Base-by-base conservation (phyloP, 1,284 basidiomycete species). In the Tylopilus sp. region DNA sequence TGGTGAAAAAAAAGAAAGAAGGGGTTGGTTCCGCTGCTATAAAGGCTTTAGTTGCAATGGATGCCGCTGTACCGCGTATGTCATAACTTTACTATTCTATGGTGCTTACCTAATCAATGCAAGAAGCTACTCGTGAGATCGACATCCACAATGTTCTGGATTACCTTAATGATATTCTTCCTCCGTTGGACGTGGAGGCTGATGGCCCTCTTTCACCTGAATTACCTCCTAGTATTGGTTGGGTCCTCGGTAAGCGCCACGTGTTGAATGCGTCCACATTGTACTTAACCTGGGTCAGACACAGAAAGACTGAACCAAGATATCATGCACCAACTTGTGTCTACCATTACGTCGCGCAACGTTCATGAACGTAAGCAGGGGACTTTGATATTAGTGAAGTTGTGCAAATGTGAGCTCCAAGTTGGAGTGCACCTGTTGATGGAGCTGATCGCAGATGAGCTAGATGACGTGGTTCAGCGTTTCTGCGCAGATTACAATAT, bases 321-420 rank as follows among this genome's bases (percentile, higher is more conserved):
- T 10, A 9, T 66, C 3, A 53, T 69, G 57, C 16, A 7, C 29
- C 52, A 57, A 24, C 53, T 69, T n/a, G n/a, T 69, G 16, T n/a
- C 2, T 15, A 22, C 59, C 1, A n/a, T 61, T 19, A 16, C 61
- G 29, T 66, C 58, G 1, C 22, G 52, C 2, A 19, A 60, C 41
- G 10, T 51, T 38, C 54, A n/a, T 22, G 9, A 63, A 19, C 64
- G 68, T 53, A 63, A 33, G 15, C 26, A 6, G 1, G 57, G 57
- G 22, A 69, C 62, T 13, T 53, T 69, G n/a, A 51, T 56, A 8
- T 26, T 69, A 22, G 16, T 69, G 39, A 69, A 69, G n/a, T 15
- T 69, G 8, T 70, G 61, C 36, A 36, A 10, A 26, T 15, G 67
- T 69, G 38, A 38, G 59, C 24, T 15, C 22, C 29, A 9, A 29